Evolutionary conservation across 73 alveolate genomes (phyloP), one percentile per base, ranked within the genome.

Genomic region (Paramecium octaurelia): DNA sequence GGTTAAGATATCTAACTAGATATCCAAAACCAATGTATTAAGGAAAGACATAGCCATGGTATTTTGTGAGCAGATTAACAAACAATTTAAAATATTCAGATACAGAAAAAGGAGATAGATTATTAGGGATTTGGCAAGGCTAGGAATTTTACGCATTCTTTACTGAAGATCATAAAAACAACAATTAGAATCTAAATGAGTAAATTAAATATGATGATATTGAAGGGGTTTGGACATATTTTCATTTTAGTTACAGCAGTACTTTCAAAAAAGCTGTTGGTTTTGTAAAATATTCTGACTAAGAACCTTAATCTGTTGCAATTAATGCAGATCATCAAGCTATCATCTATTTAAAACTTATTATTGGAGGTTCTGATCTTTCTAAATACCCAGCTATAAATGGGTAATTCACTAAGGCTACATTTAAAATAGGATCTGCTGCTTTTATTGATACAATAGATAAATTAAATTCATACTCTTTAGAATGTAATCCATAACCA

Each of bases 91-190:
- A 70, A 6, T 70, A 70, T 70, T 31, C 5, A 1, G 40, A 70
- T 18, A 35, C 40, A 8, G n/a, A 70, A 4, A 70, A 31, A 35
- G 86, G 86, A 31, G 86, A 70, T 40, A 18, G 86, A 70, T 27
- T 70, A 70, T 70, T 70, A 18, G 86, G 57, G 7, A 70, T 70
- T 35, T 70, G 86, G 86, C 27, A 31, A 70, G 86, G 86, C 9
- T 70, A 70, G 10, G 86, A 31, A 4, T 27, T 20, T 27, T 70
- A 70, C 8, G 7, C 86, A n/a, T 70, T 70, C 21, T 24, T 21
- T 9, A 70, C 86, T 1, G 27, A 70, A 27, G 86, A 70, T 70
- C 1, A n/a, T 10, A 70, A 10, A 35, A 27, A 58, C 18, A 70
- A 2, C 11, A 70, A 70, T 70, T 35, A 11, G 31, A 70, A 70